Conservation (phyloP, 495 filamentous ascomycete species). For the Penicillium herquei region DNA sequence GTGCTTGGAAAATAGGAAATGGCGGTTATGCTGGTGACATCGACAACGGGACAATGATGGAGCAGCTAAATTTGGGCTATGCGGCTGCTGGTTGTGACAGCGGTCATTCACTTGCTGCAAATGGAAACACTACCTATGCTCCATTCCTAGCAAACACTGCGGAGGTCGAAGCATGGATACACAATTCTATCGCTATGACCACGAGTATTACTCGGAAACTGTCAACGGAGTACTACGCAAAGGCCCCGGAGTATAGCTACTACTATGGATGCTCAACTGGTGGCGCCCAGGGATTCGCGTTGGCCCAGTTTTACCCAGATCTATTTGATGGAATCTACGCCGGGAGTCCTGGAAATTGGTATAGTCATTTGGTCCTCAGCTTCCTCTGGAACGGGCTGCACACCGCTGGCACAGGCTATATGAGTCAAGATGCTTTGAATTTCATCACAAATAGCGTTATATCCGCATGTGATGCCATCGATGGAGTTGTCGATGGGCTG, state of each 20-base stretch:
- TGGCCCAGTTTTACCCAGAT: constrained; percentile 40
- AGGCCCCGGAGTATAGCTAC: constrained; percentile 30
- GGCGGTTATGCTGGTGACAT: constrained; percentile 39
- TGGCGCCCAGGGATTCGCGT: constrained; percentile 47
- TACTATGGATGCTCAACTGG: constrained; percentile 45
- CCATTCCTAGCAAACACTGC: constrained; percentile 34
- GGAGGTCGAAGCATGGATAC: constrained; percentile 41
- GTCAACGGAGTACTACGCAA: constrained; percentile 27
- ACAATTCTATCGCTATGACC: constrained; percentile 40
- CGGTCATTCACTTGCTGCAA: constrained; percentile 29
- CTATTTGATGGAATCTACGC: constrained; percentile 45
- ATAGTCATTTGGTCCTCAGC: constrained; percentile 38
- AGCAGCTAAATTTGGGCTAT: constrained; percentile 32
- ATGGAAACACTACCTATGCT: constrained; percentile 16
- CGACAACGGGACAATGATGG: constrained; percentile 25
- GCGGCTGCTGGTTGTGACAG: constrained; percentile 35
- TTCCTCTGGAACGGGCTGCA: constrained; percentile 39
- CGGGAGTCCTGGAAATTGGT: constrained; percentile 43
- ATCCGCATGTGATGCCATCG: constrained; percentile 34
- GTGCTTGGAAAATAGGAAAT: constrained; percentile 24
- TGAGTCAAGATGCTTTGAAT: constrained; percentile 32
- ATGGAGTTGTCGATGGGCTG: constrained; percentile 38
- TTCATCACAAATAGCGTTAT: constrained; percentile 33
- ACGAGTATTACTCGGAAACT: constrained; percentile 31
- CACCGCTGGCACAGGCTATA: constrained; percentile 7